These are phyloP conservation scores for Trichoderma reesei DNA, from an alignment of 495 filamentous ascomycete species.

Conservation along the genomic window DNA sequence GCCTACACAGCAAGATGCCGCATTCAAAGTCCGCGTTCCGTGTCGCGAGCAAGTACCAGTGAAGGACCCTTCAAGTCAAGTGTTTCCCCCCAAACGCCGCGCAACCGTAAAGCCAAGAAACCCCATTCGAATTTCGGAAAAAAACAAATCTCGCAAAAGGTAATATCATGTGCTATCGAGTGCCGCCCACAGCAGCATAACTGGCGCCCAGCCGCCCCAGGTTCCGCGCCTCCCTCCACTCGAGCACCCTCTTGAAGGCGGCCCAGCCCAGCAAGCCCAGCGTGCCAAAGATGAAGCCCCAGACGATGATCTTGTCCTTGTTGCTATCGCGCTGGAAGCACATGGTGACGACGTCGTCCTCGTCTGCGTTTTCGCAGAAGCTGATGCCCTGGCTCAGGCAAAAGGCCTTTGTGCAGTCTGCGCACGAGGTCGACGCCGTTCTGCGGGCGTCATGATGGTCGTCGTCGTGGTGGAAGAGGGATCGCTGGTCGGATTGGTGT, in stretches of 20 bases:
- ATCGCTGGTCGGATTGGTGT: slow-evolving; percentile 15
- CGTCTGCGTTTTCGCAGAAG: slow-evolving; percentile 74
- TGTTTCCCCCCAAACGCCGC: no score
- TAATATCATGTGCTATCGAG: neutral
- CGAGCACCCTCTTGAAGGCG: slow-evolving; percentile 40
- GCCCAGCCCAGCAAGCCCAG: slow-evolving; percentile 77
- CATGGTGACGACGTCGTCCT: slow-evolving; percentile 77
- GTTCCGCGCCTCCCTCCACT: slow-evolving; percentile 40
- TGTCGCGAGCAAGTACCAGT: no score
- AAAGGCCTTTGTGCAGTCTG: slow-evolving; percentile 84
- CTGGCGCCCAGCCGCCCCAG: neutral
- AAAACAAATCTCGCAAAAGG: neutral
- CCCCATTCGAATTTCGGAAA: no score
- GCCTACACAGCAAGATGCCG: no score
- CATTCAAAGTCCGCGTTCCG: no score
- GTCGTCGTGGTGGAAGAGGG: slow-evolving; percentile 6
- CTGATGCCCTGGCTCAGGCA: slow-evolving; percentile 77
- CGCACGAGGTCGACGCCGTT: slow-evolving; percentile 44
- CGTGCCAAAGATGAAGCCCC: slow-evolving; percentile 83
- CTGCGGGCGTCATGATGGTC: slow-evolving; percentile 11
- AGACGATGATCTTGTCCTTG: slow-evolving; percentile 86
- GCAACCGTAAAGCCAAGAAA: no score
- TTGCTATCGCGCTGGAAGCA: slow-evolving; percentile 90
- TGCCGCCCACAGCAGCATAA: slow-evolving; percentile 2
- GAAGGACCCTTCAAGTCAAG: no score